Evolutionary conservation across 176 grass and related monocot genomes (phyloP), one percentile per base, ranked within the genome.

Genomic region (Zoysia japonica): DNA sequence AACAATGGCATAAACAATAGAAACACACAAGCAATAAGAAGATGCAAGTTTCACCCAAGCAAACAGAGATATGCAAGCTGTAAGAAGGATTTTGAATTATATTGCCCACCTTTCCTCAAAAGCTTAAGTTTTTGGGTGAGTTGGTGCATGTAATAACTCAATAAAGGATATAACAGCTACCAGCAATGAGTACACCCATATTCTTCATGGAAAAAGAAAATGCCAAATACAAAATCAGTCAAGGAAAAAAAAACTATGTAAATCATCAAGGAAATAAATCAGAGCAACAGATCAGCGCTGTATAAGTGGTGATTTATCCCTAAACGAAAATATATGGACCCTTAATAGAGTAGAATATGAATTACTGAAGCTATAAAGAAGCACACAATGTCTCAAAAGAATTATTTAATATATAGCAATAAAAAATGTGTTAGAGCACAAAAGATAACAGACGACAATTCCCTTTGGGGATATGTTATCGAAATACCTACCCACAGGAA

Each of bases 31-130:
- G 42, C 9, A 75, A 75, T 75, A 46, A 75, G 11, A 61, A 47
- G 11, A 3, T 20, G 61, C 37, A 40, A n/a, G 46, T 8, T 65
- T 65, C 15, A 39, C 35, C 20, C 14, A 65, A 63, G 47, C 3
- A 16, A 46, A 28, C 19, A 75, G 41, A 75, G 59, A 61, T 17
- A 47, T 61, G 55, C 55, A 46, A 19, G 11, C 16, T 59, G 42
- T 60, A 60, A 75, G 11, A 75, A 61, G 38, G 60, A 2, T 64
- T 14, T n/a, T 77, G 57, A 77, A 65, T 45, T 64, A 77, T 65
- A 49, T 51, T 65, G 28, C 47, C 28, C 7, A 51, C 5, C 2
- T 38, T 64, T 63, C 20, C 37, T 39, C 28, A 65, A 39, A 78
- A 19, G 13, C 35, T 65, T 40, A 48, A 63, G 44, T 7, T 76